phyloP scores from a whole-genome alignment of 306 rosid species.

The Dryas alaskensis region DNA sequence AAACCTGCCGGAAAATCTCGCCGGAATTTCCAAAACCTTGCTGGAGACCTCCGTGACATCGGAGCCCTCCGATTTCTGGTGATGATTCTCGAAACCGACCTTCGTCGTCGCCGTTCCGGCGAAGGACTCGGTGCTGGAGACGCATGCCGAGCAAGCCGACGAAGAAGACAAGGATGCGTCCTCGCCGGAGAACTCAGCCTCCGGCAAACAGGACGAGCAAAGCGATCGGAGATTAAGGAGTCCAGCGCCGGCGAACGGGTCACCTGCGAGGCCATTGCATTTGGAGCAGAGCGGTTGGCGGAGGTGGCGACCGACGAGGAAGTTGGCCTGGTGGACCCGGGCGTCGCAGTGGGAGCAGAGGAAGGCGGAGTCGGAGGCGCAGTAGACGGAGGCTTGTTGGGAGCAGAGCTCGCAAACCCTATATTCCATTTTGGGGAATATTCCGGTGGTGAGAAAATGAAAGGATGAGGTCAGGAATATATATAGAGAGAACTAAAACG shows the following conservation, averaged over 20 bases:
- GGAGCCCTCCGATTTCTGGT: slow-evolving; percentile 14
- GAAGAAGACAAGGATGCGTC: neutral
- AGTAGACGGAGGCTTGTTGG: slow-evolving; percentile 27
- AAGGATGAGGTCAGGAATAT: too few relatives aligned
- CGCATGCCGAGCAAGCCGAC: slow-evolving; percentile 16
- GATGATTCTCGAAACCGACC: neutral
- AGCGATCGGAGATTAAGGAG: neutral
- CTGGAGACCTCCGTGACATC: slow-evolving; percentile 9
- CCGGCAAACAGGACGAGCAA: slow-evolving; percentile 29
- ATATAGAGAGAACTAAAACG: too few relatives aligned
- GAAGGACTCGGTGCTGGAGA: slow-evolving; percentile 25
- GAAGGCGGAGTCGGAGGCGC: slow-evolving; percentile 37
- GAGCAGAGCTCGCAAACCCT: slow-evolving; percentile 35
- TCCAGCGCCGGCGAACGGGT: slow-evolving; percentile 1
- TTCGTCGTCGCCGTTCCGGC: neutral
- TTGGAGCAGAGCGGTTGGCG: slow-evolving; percentile 33
- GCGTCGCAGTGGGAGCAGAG: slow-evolving; percentile 39
- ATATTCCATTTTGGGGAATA: slow-evolving; percentile 13
- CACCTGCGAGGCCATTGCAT: slow-evolving; percentile 14
- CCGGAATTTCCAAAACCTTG: neutral
- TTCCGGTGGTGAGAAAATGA: neutral
- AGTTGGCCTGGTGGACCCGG: slow-evolving; percentile 38
- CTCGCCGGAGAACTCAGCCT: neutral
- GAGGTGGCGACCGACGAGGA: slow-evolving; percentile 42
- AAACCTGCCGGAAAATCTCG: neutral